Evolutionary conservation across 2,329 filamentous ascomycete species (phyloP).

Genomic region (Colletotrichum zoysiae): DNA sequence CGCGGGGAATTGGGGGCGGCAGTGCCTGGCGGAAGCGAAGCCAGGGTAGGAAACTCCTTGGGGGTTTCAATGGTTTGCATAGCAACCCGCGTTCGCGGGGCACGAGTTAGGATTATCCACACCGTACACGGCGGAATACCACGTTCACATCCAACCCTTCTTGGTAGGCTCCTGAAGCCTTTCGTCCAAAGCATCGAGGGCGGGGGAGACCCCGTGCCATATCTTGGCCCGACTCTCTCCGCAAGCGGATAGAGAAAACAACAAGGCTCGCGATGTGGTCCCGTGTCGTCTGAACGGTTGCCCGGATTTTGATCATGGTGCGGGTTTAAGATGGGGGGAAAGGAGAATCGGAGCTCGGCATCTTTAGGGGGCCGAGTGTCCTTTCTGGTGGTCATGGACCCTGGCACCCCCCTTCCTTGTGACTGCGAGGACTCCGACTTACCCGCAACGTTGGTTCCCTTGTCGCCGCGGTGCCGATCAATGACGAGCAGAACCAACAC

Average conservation of each 20-base stretch:
- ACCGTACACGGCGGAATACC: constrained; percentile 19
- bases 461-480: constrained; percentile 23
- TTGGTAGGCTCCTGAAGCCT: constrained; percentile 4
- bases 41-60: constrained; percentile 3
- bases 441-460: constrained; percentile 34
- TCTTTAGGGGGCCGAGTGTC: not conserved
- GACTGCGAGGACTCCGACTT: constrained; percentile 11
- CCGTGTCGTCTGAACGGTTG: constrained; percentile 33
- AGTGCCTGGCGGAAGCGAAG: constrained; percentile 14
- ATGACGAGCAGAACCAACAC: constrained; percentile 11
- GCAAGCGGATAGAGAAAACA: not conserved
- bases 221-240: constrained; percentile 28
- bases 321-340: constrained; percentile 18
- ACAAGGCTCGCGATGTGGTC: constrained; percentile 28
- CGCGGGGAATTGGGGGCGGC: constrained; percentile 33
- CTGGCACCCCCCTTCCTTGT: not conserved
- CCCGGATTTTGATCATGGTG: constrained; percentile 13
- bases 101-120: not conserved
- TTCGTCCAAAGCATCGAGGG: constrained; percentile 12
- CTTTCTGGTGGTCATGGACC: not conserved
- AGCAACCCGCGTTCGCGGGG: not conserved
- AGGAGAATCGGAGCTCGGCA: constrained; percentile 26
- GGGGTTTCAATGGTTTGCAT: constrained; percentile 19
- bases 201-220: constrained; percentile 6
- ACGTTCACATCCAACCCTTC: constrained; percentile 2